Base-by-base conservation (phyloP, 805 yeast species). In the Torulaspora maleeae region DNA sequence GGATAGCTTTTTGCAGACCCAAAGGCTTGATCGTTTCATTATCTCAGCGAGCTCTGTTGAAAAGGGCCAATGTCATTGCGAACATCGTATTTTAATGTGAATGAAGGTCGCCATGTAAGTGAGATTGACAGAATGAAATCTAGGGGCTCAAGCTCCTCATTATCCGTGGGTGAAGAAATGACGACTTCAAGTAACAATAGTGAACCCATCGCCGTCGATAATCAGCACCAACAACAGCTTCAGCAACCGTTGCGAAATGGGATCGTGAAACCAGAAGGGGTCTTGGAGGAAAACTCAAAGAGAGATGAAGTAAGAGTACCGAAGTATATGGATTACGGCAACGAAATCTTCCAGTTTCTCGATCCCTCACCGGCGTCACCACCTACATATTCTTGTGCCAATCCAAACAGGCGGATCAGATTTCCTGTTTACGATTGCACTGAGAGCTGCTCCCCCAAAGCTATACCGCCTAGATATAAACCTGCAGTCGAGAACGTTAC, bases 401-500 rank as follows among this genome's bases (percentile, higher is more conserved):
- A 63, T 41, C 61, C 66, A 0, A 54, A 58, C n/a, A 54, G 56
- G 28, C 50, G 47, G 17, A 39, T 60, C 1, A 44, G 56, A 9
- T 70, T 55, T 43, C 75, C 76, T 0, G 52, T 70, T 4, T 71
- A 56, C 42, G 74, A 71, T 27, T 47, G 51, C 24, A 30, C 34
- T 1, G 59, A 55, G 33, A 53, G 60, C 1, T 41, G 57, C 33
- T 11, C 39, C 2, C 69, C 66, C 3, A 42, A 52, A 22, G 82
- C 79, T 37, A 30, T 25, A 2, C 75, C 85, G 5, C 97, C 97
- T 1, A 44, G 48, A 0, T 86, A 87, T 61, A 41, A 75, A 0
- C 84, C 96, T 0, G 75, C 95, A 0, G 78, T 84, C 1, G 74
- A 78, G 53, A 76, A 79, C 43, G 58, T 79, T 2, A 82, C 86